Evolutionary conservation across 345 rosid genomes (phyloP).

Genomic region (Crucihimalaya himalaica): DNA sequence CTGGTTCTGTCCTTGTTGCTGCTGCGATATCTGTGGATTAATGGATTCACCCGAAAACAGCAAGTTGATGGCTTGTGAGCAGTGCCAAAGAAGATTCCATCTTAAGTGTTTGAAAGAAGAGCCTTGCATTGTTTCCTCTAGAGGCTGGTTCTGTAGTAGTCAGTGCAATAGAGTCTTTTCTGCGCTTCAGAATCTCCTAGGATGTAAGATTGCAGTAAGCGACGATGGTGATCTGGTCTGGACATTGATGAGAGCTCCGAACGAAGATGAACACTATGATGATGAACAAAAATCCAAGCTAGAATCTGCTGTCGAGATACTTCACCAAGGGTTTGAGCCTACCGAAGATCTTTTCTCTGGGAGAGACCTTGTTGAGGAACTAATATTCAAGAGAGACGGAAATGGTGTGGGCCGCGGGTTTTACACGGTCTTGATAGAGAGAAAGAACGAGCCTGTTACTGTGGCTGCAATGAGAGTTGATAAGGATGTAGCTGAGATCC

Average conservation of each 20-base stretch:
- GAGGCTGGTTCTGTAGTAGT: conserved; percentile 60
- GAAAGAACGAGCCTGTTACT: conserved; percentile 48
- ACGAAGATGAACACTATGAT: conserved; percentile 30
- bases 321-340: conserved; percentile 80
- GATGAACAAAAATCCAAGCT: conserved; percentile 50
- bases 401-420: conserved; percentile 44
- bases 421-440: conserved; percentile 59
- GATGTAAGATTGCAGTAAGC: conserved; percentile 50
- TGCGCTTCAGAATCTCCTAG: conserved; percentile 51
- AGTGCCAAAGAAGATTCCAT: conserved; percentile 64
- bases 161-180: conserved; percentile 44
- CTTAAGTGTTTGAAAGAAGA: conserved; percentile 43
- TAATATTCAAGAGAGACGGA: conserved; percentile 42
- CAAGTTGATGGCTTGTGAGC: conserved; percentile 48
- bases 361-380: conserved; percentile 65
- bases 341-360: conserved; percentile 48
- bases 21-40: conserved; percentile 56
- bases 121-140: background rate
- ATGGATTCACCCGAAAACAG: conserved; percentile 4
- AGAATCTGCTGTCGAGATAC: conserved; percentile 52
- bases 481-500: conserved; percentile 67
- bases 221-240: conserved; percentile 52
- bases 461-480: conserved; percentile 66
- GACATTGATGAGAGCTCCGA: conserved; percentile 54
- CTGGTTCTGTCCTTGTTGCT: conserved; percentile 85